Base-by-base conservation (phyloP, 306 rosid species). In the Lupinus albus region DNA sequence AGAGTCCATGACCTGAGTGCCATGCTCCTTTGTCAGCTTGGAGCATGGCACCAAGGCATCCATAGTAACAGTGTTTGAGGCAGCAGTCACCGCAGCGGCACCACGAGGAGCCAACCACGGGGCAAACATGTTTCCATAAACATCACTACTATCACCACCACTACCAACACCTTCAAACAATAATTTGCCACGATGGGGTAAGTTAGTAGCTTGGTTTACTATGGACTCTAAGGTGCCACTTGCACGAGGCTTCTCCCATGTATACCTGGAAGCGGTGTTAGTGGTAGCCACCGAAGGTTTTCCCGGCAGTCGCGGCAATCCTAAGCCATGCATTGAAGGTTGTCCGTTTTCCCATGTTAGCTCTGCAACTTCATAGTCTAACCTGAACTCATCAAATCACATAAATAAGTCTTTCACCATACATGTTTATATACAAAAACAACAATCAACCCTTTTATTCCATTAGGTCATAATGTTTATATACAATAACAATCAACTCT, bases 321-420 rank as follows among this genome's bases (percentile, higher is more conserved):
- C 99, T 36, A 93, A 66, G 8, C 88, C 94, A 71, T 90, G 95
- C 94, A 93, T 84, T 59, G 92, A 76, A 50, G 85, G 38, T 20
- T 90, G 96, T 5, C 99, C 99, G 35, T 93, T 93, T 74, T 86
- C 85, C 99, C 99, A 93, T 68, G 91, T 93, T 8, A 93, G 85
- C 58, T 93, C 99, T 0, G 99, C 89, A 8, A 90, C 85, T 64
- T 90, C 94, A 67, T 85, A 93, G 72, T 83, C 87, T 16, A 79
- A 59, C 94, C 96, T 93, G 87, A 49, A 74, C 3, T 51, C 41
- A 72, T 13, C 11, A 55, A 35, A 4, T 7, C 14, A n/a, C 41
- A 64, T 33, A 42, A 14, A 42, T 8, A 11, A 12, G 0, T 51
- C 48, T 18, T 58, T 28, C 3, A 25, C 28, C 28, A 0, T 25